These are phyloP conservation scores for Ogataea sp. DNA, from an alignment of 805 yeast species.

Conservation along the genomic window DNA sequence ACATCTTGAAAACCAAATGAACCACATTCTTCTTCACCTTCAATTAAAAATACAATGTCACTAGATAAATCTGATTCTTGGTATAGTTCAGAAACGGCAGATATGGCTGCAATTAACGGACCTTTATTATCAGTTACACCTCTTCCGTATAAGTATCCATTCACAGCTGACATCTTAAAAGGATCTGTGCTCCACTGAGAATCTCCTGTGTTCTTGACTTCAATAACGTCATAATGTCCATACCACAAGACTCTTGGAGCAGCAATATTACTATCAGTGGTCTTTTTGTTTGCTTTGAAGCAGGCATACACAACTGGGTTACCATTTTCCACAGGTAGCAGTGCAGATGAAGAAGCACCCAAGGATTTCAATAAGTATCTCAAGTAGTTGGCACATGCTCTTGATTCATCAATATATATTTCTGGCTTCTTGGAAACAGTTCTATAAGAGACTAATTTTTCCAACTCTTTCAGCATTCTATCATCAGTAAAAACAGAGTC, in stretches of 20 bases:
- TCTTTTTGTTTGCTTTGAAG: constrained; percentile 41
- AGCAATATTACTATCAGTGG: neutral
- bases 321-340: constrained; percentile 67
- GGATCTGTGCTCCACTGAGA: constrained; percentile 71
- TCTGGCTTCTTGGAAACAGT: constrained; percentile 74
- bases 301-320: constrained; percentile 81
- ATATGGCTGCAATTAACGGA: constrained; percentile 79
- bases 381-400: constrained; percentile 78
- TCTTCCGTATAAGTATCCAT: constrained; percentile 84
- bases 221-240: constrained; percentile 94
- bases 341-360: constrained; percentile 61
- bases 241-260: constrained; percentile 65
- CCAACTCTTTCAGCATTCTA: constrained; percentile 53
- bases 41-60: constrained; percentile 78
- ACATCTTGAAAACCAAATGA: constrained; percentile 76
- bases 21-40: constrained; percentile 96
- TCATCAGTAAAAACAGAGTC: constrained; percentile 13
- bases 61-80: constrained; percentile 43
- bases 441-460: constrained; percentile 54
- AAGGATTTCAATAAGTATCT: constrained; percentile 50
- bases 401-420: constrained; percentile 64
- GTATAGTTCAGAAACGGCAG: constrained; percentile 70
- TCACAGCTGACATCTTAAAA: constrained; percentile 60
- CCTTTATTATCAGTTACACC: constrained; percentile 96
- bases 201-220: constrained; percentile 47